These are phyloP conservation scores for Westerdykella sp. DNA, from an alignment of 2,329 filamentous ascomycete species.

Conservation along the genomic window DNA sequence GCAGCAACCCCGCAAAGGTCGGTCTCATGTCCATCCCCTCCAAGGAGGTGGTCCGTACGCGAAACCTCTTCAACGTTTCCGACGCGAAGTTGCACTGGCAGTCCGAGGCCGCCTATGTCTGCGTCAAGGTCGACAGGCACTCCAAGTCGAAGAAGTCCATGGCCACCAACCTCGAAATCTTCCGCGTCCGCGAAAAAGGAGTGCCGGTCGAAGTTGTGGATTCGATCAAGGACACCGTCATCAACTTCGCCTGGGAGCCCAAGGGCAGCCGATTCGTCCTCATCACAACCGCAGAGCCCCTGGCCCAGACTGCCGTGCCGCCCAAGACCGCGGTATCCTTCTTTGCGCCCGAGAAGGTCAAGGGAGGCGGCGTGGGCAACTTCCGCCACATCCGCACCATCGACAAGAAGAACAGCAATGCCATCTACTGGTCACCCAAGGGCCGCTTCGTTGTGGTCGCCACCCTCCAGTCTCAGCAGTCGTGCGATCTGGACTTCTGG, in stretches of 20 bases:
- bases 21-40: slow-evolving; percentile 93
- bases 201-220: slow-evolving; percentile 98
- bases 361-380: slow-evolving; percentile 74
- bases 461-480: slow-evolving; percentile 86
- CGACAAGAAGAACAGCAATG: slow-evolving; percentile 99
- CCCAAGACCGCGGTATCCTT: slow-evolving; percentile 94
- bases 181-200: slow-evolving; percentile 94
- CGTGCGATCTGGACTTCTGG: slow-evolving; percentile 94
- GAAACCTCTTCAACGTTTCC: slow-evolving; percentile 96
- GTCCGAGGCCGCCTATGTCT: slow-evolving; percentile 86
- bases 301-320: slow-evolving; percentile 69
- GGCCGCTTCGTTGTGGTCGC: slow-evolving; percentile 93
- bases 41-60: slow-evolving; percentile 86
- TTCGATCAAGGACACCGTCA: slow-evolving; percentile 95
- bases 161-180: slow-evolving; percentile 95
- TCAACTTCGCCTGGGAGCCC: slow-evolving; percentile 99
- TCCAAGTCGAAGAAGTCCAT: slow-evolving; percentile 99
- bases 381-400: slow-evolving; percentile 94
- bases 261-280: slow-evolving; percentile 96
- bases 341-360: slow-evolving; percentile 93
- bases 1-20: slow-evolving; percentile 96
- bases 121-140: slow-evolving; percentile 97
- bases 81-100: slow-evolving; percentile 99
- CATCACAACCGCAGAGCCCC: slow-evolving; percentile 86
- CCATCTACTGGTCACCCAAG: slow-evolving; percentile 97